Percentiles rank a stretch among this genome's conserved stretches.
phyloP scores from a whole-genome alignment of 176 grass and related monocot species.

The Cenchrus purpureus region DNA sequence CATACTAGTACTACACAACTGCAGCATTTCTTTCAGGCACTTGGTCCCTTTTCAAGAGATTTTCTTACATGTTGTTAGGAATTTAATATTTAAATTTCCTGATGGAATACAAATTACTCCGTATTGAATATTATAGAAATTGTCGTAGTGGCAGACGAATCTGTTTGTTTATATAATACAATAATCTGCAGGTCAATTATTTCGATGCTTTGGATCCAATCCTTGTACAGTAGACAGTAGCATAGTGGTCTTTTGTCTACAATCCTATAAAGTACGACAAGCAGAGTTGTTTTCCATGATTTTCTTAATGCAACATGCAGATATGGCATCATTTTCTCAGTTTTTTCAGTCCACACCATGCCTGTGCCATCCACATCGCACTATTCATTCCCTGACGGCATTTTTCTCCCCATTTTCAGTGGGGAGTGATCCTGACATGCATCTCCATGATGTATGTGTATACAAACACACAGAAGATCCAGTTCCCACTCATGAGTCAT shows the following conservation, averaged over 20 bases:
- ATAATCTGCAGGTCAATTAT: constrained; percentile 21
- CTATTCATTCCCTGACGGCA: not conserved
- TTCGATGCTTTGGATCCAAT: not conserved
- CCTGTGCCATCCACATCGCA: not conserved
- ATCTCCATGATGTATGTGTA: constrained; percentile 28
- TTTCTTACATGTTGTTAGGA: not conserved
- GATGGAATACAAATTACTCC: not conserved
- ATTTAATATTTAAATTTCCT: not conserved
- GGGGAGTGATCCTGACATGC: constrained; percentile 16
- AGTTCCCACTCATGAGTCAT: not conserved
- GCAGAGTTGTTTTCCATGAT: not conserved
- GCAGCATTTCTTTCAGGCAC: not conserved
- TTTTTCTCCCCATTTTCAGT: not conserved
- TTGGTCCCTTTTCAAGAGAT: not conserved
- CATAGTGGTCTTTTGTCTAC: not conserved
- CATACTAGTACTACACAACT: not conserved
- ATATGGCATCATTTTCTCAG: not conserved
- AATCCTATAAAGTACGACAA: not conserved
- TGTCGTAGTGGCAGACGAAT: not conserved
- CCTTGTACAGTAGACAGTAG: not conserved
- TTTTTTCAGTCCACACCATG: constrained; percentile 15
- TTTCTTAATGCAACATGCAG: not conserved
- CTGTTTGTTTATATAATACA: not conserved
- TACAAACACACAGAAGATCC: constrained; percentile 18
- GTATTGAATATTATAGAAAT: too few species aligned